A percentile compares a stretch with the other conserved stretches of the same genome.
Conservation (phyloP, 2,329 filamentous ascomycete species). For the Orbilia javanica region DNA sequence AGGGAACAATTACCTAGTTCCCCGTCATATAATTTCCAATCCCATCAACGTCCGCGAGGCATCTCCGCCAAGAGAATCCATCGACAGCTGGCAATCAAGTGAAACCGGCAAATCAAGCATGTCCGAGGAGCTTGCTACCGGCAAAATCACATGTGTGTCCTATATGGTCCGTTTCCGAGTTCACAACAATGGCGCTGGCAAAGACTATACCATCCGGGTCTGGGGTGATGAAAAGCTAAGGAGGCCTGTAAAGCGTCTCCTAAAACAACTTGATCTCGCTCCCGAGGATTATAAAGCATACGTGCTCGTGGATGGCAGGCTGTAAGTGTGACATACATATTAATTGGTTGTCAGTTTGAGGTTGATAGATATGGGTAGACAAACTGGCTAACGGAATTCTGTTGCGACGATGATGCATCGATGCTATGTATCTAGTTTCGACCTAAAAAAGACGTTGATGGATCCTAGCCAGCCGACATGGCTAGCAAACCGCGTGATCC, state of each 20-base stretch:
- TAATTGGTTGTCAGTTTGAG: not conserved
- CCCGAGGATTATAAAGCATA: not conserved
- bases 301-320: conserved; percentile 26
- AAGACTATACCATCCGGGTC: conserved; percentile 7
- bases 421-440: not conserved
- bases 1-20: conserved; percentile 46
- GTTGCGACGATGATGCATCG: not conserved
- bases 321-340: conserved; percentile 24
- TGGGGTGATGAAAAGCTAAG: conserved; percentile 39
- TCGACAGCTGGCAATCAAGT: conserved; percentile 1
- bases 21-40: conserved; percentile 29
- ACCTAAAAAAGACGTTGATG: not conserved
- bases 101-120: conserved; percentile 22
- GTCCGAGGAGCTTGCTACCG: not conserved
- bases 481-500: not conserved
- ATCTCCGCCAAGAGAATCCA: conserved; percentile 17
- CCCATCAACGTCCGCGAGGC: conserved; percentile 30
- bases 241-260: conserved; percentile 2
- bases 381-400: not conserved
- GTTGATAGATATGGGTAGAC: not conserved
- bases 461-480: conserved; percentile 10
- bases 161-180: conserved; percentile 17
- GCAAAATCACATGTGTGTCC: not conserved
- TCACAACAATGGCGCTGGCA: not conserved
- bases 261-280: not conserved